Percentiles rank a stretch among this genome's conserved stretches.
Evolutionary conservation across 2,329 filamentous ascomycete species (phyloP).

Genomic region (Mycogone perniciosa): DNA sequence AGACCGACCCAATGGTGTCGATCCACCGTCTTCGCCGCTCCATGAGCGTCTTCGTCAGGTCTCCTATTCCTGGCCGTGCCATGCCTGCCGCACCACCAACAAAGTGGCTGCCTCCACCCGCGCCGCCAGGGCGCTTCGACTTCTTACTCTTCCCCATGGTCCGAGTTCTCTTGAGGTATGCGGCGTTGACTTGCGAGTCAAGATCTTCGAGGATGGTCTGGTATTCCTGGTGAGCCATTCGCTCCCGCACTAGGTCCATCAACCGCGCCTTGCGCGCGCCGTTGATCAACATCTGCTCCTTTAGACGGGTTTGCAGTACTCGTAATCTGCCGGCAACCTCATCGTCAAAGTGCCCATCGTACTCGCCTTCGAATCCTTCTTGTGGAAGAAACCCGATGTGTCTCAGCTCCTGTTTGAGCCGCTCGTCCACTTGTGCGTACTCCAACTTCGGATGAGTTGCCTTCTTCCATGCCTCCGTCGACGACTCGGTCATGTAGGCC

Average conservation of each 20-base stretch:
- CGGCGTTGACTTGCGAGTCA: slow-evolving; percentile 87
- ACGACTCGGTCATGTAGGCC: slow-evolving; percentile 72
- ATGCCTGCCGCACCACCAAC: slow-evolving; percentile 55
- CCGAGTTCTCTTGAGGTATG: slow-evolving; percentile 91
- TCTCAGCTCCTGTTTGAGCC: slow-evolving; percentile 81
- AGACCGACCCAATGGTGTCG: slow-evolving; percentile 82
- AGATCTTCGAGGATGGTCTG: slow-evolving; percentile 94
- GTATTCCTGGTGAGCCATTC: slow-evolving; percentile 95
- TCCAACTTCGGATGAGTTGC: slow-evolving; percentile 70
- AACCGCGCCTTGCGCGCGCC: slow-evolving; percentile 84
- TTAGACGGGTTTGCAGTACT: slow-evolving; percentile 73
- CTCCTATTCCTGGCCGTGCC: slow-evolving; percentile 76
- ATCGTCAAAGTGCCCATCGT: slow-evolving; percentile 86
- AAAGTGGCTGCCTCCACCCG: slow-evolving; percentile 62
- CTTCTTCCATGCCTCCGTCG: slow-evolving; percentile 71
- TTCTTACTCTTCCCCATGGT: slow-evolving; percentile 94
- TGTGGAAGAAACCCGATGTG: slow-evolving; percentile 81
- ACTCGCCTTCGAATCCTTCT: slow-evolving; percentile 63
- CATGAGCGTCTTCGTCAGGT: slow-evolving; percentile 87
- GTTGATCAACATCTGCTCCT: slow-evolving; percentile 79
- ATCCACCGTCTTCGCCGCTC: slow-evolving; percentile 86
- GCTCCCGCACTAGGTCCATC: slow-evolving; percentile 80
- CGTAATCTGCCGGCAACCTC: slow-evolving; percentile 87
- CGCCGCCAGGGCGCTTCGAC: slow-evolving; percentile 71
- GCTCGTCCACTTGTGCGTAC: slow-evolving; percentile 81